Evolutionary conservation across 1,139 yeast genomes (phyloP), one percentile per base, ranked within the genome.

Genomic region (Sugiyamaella xylanicola): DNA sequence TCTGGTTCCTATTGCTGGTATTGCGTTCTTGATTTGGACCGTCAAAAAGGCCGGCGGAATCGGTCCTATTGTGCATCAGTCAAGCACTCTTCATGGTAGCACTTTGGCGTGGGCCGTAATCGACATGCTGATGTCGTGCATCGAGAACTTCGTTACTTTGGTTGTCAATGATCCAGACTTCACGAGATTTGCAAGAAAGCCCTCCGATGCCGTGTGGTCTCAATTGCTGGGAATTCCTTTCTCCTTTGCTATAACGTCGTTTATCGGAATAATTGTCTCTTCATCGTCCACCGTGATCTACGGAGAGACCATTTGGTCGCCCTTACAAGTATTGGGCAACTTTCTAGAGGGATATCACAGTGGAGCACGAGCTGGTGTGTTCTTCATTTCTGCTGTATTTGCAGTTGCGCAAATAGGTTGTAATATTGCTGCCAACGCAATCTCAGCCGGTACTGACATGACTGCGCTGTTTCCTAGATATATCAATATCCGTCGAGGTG

Each of bases 141-240:
- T 91, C 63, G 90, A 95, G 25, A 87, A 88, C 72, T 90, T 90
- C 67, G 95, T 96, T 4, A 87, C 97, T 5, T 78, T 91, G 67
- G 86, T 89, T 66, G 82, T 87, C 61, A 91, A 91, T 72, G 87
- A 95, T 17, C 96, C 97, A 0, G 97, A 91, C 78, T 90, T 89
- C 71, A 79, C 96, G 20, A 83, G 97, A 70, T 87, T 90, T 70
- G 86, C 96, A 8, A 80, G 78, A 56, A 80, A 81, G 25, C 75
- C 76, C 39, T 67, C 68, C 37, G 74, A 82, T 27, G 77, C 85
- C 0, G 62, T 77, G 13, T 73, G 79, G 72, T 77, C 86, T 0
- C 87, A 84, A 68, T 66, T 81, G 29, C 65, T 86, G 25, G 79
- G 92, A 4, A 84, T 90, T 60, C 96, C 97, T 37, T 63, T 87